Evolutionary conservation across 192 early-diverging fungal genomes (phyloP).

Genomic region (Rhizophagus prolifer): DNA sequence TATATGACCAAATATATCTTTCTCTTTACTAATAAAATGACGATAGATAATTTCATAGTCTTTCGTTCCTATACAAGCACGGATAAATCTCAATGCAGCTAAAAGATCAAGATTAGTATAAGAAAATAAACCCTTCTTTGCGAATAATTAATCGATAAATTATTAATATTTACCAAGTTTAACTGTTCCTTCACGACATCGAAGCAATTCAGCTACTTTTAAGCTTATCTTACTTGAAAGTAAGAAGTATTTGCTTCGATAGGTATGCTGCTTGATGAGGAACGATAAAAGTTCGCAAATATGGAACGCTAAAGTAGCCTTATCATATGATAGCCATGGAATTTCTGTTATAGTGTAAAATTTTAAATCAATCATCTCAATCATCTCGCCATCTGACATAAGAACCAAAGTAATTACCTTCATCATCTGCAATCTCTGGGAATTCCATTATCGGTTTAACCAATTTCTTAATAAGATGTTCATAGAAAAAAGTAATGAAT

Average conservation of each 20-base stretch:
- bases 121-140: neutral
- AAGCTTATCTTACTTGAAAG: slow-evolving; percentile 59
- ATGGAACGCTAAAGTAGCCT: slow-evolving; percentile 50
- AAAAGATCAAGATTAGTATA: slow-evolving; percentile 23
- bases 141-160: slow-evolving; percentile 15
- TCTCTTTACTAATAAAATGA: slow-evolving; percentile 61
- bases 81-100: slow-evolving; percentile 79
- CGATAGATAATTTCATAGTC: slow-evolving; percentile 80
- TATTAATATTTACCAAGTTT: slow-evolving; percentile 57
- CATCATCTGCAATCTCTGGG: slow-evolving; percentile 36
- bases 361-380: neutral
- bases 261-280: slow-evolving; percentile 67
- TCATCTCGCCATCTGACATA: neutral
- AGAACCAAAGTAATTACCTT: slow-evolving; percentile 5
- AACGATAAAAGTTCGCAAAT: slow-evolving; percentile 81
- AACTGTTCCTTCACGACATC: slow-evolving; percentile 65
- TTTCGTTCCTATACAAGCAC: slow-evolving; percentile 70
- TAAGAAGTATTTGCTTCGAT: slow-evolving; percentile 77
- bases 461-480: slow-evolving; percentile 55
- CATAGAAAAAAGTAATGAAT: slow-evolving; percentile 83
- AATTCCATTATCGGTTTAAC: slow-evolving; percentile 65
- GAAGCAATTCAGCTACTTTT: slow-evolving; percentile 66
- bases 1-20: slow-evolving; percentile 69
- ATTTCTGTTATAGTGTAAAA: slow-evolving; percentile 14
- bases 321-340: slow-evolving; percentile 30